Conservation (phyloP, 75 land plant species). For the Pseudotsuga menziesii region DNA sequence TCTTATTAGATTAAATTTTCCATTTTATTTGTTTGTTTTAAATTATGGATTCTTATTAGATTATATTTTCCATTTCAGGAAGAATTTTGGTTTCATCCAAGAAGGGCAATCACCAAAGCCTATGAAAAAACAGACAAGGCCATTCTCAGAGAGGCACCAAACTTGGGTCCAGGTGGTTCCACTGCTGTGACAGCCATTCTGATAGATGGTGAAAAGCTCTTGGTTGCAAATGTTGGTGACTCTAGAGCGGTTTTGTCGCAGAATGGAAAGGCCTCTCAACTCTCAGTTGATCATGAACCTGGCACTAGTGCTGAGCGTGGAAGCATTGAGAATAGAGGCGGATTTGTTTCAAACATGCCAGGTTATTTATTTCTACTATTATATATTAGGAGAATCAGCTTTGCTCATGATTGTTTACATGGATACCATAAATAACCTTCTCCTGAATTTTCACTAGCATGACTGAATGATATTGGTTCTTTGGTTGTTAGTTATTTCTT, state of each 20-base stretch:
- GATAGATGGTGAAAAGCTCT: constrained; percentile 57
- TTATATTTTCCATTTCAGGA: constrained; percentile 32
- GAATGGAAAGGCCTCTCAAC: constrained; percentile 48
- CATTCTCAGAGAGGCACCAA: constrained; percentile 52
- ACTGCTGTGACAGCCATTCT: constrained; percentile 96
- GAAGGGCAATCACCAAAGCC: constrained; percentile 57
- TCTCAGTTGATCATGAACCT: constrained; percentile 87
- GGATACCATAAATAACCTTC: no score
- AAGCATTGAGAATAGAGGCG: constrained; percentile 65
- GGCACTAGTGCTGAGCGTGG: constrained; percentile 37
- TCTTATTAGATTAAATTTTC: not conserved
- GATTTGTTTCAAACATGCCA: constrained; percentile 94
- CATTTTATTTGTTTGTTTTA: not conserved
- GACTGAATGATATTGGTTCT: no score
- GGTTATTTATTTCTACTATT: constrained; percentile 26
- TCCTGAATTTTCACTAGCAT: no score
- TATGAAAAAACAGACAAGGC: constrained; percentile 74
- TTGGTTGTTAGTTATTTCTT: no score
- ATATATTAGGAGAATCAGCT: no score
- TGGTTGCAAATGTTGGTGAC: constrained; percentile 91
- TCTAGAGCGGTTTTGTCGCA: constrained; percentile 75
- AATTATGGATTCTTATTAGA: not conserved
- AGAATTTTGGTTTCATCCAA: constrained; percentile 64
- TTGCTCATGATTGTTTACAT: no score
- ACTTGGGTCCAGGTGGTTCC: constrained; percentile 83